phyloP scores from a whole-genome alignment of 805 yeast genomes.

The Candida suzukii region DNA sequence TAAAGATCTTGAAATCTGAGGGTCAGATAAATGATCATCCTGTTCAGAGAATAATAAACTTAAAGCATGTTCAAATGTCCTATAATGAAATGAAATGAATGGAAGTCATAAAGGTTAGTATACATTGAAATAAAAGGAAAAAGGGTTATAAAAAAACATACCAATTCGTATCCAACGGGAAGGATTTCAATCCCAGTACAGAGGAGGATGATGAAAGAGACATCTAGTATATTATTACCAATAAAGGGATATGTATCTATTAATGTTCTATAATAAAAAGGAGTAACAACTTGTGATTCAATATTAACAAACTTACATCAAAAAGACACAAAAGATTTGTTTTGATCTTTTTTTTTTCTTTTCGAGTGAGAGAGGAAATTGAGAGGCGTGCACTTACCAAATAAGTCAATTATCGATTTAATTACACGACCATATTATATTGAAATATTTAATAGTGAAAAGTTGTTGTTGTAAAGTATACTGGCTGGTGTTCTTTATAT shows the following conservation, averaged over 20 bases:
- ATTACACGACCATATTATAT: too few relatives aligned
- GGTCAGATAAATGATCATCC: neutral
- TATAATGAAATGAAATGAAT: neutral
- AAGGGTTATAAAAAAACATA: neutral
- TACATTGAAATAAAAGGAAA: neutral
- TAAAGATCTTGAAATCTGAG: neutral
- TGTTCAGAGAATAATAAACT: conserved; percentile 4
- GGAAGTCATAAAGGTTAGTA: neutral
- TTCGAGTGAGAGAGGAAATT: neutral
- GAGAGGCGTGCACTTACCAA: neutral
- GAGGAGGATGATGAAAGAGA: neutral
- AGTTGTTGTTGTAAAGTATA: too few relatives aligned
- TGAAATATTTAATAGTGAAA: too few relatives aligned
- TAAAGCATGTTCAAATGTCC: conserved; percentile 19
- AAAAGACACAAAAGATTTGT: too few relatives aligned
- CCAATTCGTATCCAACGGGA: neutral
- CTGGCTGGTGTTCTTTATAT: too few relatives aligned
- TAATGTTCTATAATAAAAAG: too few relatives aligned
- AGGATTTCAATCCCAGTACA: neutral
- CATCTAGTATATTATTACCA: too few relatives aligned
- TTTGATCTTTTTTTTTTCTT: neutral
- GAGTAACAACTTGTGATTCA: too few relatives aligned
- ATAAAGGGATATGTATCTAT: too few relatives aligned
- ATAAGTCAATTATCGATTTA: neutral
- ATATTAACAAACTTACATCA: too few relatives aligned